Percentiles rank a stretch among this genome's conserved stretches.
Evolutionary conservation across 2,329 filamentous ascomycete genomes (phyloP).

Genomic region (Curvularia sp.): DNA sequence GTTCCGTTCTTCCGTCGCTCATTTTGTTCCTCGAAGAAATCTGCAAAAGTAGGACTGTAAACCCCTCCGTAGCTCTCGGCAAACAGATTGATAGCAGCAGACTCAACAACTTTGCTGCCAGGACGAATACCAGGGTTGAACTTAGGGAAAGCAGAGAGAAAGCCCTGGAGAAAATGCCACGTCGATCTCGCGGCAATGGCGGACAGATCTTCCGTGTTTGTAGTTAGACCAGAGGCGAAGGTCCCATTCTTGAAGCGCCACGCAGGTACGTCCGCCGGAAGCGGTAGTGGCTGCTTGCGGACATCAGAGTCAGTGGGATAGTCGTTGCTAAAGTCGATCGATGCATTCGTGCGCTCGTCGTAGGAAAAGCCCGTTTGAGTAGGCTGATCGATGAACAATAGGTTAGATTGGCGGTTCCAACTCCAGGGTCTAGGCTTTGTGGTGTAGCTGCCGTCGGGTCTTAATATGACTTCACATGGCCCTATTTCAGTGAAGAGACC

Average conservation of each 20-base stretch:
- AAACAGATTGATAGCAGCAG: slow-evolving; percentile 68
- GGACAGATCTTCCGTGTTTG: slow-evolving; percentile 63
- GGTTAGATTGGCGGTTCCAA: slow-evolving; percentile 68
- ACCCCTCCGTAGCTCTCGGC: slow-evolving; percentile 74
- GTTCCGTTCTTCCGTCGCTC: slow-evolving; percentile 59
- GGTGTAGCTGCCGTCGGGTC: slow-evolving; percentile 56
- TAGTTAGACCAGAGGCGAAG: slow-evolving; percentile 63
- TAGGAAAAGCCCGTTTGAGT: slow-evolving; percentile 74
- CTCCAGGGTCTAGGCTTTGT: slow-evolving; percentile 68
- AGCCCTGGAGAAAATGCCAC: slow-evolving; percentile 71
- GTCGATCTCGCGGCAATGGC: slow-evolving; percentile 63
- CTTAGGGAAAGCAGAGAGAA: slow-evolving; percentile 65
- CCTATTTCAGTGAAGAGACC: slow-evolving; percentile 69
- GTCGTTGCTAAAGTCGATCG: slow-evolving; percentile 27
- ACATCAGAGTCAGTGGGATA: slow-evolving; percentile 2
- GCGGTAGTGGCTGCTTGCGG: slow-evolving; percentile 35
- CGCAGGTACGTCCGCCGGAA: slow-evolving; percentile 41
- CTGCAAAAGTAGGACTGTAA: slow-evolving; percentile 71
- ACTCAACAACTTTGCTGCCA: slow-evolving; percentile 47
- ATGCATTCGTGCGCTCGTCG: slow-evolving; percentile 65
- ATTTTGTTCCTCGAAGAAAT: slow-evolving; percentile 68
- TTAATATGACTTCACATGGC: slow-evolving; percentile 53
- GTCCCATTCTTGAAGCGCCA: slow-evolving; percentile 67
- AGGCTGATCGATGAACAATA: slow-evolving; percentile 68
- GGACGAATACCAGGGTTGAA: slow-evolving; percentile 59